phyloP scores from a whole-genome alignment of 2,329 filamentous ascomycete species.

The Epichloe sibirici region DNA sequence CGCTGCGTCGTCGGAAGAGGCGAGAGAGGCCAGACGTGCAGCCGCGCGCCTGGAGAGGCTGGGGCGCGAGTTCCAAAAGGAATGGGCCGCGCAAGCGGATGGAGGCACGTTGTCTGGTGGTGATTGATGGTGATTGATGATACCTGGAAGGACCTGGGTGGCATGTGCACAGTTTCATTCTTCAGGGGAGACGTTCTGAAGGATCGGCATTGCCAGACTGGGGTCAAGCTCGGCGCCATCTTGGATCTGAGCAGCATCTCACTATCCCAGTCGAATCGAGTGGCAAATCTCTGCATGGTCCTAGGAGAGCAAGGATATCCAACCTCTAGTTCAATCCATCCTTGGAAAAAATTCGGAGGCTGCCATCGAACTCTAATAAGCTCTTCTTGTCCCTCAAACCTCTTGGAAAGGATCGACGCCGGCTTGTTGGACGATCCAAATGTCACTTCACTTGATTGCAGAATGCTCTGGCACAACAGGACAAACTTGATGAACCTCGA shows the following conservation, averaged over 20 bases:
- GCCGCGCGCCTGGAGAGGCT: slow-evolving; percentile 41
- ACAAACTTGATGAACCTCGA: not conserved
- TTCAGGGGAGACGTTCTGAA: not conserved
- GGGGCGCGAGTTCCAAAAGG: slow-evolving; percentile 40
- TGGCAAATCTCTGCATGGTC: not conserved
- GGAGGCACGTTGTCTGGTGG: slow-evolving; percentile 13
- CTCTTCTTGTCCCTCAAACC: too few relatives aligned
- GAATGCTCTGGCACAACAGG: not conserved
- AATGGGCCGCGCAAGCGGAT: slow-evolving; percentile 30
- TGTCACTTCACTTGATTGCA: not conserved
- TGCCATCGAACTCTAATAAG: not conserved
- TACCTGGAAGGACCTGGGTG: not conserved
- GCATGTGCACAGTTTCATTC: not conserved
- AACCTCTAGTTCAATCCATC: not conserved
- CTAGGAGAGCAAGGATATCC: not conserved
- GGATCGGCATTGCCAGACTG: not conserved
- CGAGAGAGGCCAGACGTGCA: slow-evolving; percentile 38
- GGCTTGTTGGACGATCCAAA: not conserved
- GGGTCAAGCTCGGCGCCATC: not conserved
- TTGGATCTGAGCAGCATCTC: not conserved
- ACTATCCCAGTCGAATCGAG: not conserved
- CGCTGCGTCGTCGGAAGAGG: slow-evolving; percentile 33
- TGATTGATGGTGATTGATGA: slow-evolving; percentile 18
- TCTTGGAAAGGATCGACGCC: not conserved
- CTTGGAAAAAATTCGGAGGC: not conserved